Evolutionary conservation across 139 green algal genomes (phyloP).

Genomic region (Chlorella sp.): DNA sequence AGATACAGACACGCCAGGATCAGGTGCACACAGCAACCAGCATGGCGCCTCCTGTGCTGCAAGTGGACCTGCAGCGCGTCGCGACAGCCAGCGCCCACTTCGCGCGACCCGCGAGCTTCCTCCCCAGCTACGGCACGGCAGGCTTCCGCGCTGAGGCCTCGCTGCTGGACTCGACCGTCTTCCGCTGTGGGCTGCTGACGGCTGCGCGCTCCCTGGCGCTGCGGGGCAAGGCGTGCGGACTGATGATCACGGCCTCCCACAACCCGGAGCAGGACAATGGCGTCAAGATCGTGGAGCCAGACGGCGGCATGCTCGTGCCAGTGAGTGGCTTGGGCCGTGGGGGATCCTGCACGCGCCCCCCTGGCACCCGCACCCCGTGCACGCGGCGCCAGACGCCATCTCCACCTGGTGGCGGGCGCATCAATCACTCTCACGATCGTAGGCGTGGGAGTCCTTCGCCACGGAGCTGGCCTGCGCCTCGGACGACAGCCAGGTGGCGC

Average conservation of each 20-base stretch:
- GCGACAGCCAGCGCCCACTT: conserved; percentile 6
- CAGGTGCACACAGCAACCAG: too few species aligned
- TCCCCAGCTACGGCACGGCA: conserved; percentile 82
- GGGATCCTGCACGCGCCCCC: background rate
- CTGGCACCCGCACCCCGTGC: too few species aligned
- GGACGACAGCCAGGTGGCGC: conserved; percentile 28
- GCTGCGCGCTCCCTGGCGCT: conserved; percentile 46
- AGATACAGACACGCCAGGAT: too few species aligned
- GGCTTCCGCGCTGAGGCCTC: conserved; percentile 75
- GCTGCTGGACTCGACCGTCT: conserved; percentile 75
- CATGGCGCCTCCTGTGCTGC: too few species aligned
- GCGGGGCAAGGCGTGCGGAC: conserved; percentile 50
- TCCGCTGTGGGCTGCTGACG: conserved; percentile 81
- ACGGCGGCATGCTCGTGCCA: conserved; percentile 68
- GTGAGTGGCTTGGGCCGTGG: background rate
- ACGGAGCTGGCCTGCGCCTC: conserved; percentile 63
- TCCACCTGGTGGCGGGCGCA: too few species aligned
- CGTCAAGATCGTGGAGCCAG: conserved; percentile 90
- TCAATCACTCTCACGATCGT: too few species aligned
- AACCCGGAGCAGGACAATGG: conserved; percentile 93
- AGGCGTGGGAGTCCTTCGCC: conserved; percentile 60
- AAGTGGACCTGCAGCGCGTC: conserved; percentile 7
- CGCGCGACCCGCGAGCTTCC: conserved; percentile 22
- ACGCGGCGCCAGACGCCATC: too few species aligned
- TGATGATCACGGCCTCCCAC: conserved; percentile 97